phyloP scores from a whole-genome alignment of 345 rosid genomes.

The Eucalyptus shirleyi region DNA sequence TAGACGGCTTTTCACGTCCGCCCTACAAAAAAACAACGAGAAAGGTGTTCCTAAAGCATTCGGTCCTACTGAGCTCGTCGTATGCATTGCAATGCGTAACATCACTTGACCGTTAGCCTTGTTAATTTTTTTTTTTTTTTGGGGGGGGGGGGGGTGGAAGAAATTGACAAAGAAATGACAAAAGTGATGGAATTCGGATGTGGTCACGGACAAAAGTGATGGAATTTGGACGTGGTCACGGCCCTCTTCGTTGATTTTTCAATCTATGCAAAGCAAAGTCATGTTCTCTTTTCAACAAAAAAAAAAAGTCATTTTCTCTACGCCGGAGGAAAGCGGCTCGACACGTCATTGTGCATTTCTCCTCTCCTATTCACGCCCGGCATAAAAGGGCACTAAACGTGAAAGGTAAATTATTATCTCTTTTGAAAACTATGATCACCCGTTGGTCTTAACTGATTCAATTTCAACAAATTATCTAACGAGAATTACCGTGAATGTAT shows the following conservation, averaged over 20 bases:
- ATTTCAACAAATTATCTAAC: not conserved
- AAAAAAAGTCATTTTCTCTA: not conserved
- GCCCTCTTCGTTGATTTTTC: not conserved
- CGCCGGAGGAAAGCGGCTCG: not conserved
- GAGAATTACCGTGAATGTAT: fast-evolving
- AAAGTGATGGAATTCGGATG: not conserved
- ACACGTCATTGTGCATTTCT: not conserved
- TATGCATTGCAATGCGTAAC: not conserved
- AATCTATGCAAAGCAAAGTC: not conserved
- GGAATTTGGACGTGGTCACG: no score
- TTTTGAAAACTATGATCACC: not conserved
- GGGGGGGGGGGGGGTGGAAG: no score
- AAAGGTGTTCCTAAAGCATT: not conserved
- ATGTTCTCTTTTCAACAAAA: not conserved
- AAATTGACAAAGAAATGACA: no score
- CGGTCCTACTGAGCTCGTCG: not conserved
- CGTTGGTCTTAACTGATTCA: fast-evolving
- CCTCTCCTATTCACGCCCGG: not conserved
- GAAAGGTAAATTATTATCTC: not conserved
- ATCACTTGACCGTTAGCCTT: not conserved
- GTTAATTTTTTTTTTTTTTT: not conserved
- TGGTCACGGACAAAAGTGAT: no score
- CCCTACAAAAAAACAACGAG: not conserved
- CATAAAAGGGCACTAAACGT: not conserved
- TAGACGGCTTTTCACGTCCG: not conserved